phyloP scores from a whole-genome alignment of 768 basidiomycete species.

The Amanita fuliginea region DNA sequence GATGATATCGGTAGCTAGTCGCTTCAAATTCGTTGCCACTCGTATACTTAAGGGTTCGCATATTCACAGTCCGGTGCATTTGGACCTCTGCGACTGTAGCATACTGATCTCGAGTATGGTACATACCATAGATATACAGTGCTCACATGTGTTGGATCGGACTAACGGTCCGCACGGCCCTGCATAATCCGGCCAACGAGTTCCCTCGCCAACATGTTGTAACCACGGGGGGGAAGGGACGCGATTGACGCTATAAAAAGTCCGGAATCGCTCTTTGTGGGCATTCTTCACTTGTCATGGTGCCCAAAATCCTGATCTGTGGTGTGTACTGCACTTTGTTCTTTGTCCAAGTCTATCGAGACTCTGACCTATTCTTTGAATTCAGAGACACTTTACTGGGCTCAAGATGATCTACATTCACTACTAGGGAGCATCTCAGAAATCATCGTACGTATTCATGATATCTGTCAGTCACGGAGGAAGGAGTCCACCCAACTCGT shows the following conservation, averaged over 20 bases:
- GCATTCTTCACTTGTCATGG: conserved; percentile 10
- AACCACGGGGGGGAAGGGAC: too few species aligned
- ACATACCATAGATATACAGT: background rate
- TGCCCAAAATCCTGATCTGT: conserved; percentile 28
- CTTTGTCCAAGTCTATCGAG: background rate
- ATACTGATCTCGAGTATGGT: background rate
- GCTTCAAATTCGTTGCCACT: background rate
- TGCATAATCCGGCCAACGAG: too few species aligned
- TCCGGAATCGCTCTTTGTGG: too few species aligned
- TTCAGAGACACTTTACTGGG: conserved; percentile 69
- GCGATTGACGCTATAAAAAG: too few species aligned
- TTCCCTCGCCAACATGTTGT: too few species aligned
- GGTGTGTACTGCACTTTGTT: conserved; percentile 15
- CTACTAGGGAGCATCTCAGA: conserved; percentile 63
- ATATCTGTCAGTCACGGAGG: background rate
- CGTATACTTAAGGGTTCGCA: background rate
- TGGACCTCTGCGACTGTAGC: background rate
- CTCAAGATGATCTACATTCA: conserved; percentile 57
- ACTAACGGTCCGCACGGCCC: background rate
- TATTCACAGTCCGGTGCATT: background rate
- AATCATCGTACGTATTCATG: conserved; percentile 49
- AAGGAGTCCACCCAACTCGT: conserved; percentile 1
- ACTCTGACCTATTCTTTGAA: background rate
- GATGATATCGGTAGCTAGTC: conserved; percentile 27
- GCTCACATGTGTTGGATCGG: background rate